A percentile compares a stretch with the other conserved stretches of the same genome.
Conservation (phyloP, 768 basidiomycete genomes). For the Leucocoprinus leucothites region DNA sequence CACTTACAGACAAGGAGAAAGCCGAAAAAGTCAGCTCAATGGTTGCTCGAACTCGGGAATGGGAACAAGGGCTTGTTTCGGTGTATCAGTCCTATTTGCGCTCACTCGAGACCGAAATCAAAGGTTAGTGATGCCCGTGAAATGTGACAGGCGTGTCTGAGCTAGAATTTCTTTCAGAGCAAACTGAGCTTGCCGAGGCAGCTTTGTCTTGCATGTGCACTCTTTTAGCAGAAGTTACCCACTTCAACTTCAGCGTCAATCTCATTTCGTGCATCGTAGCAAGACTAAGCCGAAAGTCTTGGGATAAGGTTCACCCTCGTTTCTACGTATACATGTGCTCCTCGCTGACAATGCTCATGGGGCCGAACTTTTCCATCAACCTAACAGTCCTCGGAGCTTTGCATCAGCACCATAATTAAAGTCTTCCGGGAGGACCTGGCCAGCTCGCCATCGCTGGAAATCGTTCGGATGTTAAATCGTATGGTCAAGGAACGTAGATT, state of each 20-base stretch:
- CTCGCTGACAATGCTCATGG: conserved; percentile 3
- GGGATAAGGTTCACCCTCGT: conserved; percentile 70
- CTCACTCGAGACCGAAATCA: conserved; percentile 80
- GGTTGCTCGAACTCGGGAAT: conserved; percentile 86
- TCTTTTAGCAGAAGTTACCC: conserved; percentile 75
- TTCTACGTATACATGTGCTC: neutral
- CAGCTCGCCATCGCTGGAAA: conserved; percentile 79
- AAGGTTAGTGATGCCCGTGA: conserved; percentile 47
- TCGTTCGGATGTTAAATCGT: conserved; percentile 86
- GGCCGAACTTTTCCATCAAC: conserved; percentile 16
- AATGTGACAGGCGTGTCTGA: neutral
- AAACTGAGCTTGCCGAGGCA: conserved; percentile 60
- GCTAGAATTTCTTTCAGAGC: conserved; percentile 39
- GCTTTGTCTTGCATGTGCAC: conserved; percentile 87
- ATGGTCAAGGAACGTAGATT: conserved; percentile 95
- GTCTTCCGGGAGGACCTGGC: conserved; percentile 84
- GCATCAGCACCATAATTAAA: conserved; percentile 74
- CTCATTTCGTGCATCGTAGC: conserved; percentile 86
- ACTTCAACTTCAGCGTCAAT: conserved; percentile 96
- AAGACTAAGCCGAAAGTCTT: conserved; percentile 78
- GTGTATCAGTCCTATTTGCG: conserved; percentile 90
- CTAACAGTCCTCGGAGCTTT: conserved; percentile 84
- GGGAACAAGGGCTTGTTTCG: conserved; percentile 89
- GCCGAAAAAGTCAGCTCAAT: conserved; percentile 92
- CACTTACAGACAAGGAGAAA: conserved; percentile 87